These are phyloP conservation scores for Trichoderma guizhouense DNA, from an alignment of 2,329 filamentous ascomycete genomes.

Conservation along the genomic window DNA sequence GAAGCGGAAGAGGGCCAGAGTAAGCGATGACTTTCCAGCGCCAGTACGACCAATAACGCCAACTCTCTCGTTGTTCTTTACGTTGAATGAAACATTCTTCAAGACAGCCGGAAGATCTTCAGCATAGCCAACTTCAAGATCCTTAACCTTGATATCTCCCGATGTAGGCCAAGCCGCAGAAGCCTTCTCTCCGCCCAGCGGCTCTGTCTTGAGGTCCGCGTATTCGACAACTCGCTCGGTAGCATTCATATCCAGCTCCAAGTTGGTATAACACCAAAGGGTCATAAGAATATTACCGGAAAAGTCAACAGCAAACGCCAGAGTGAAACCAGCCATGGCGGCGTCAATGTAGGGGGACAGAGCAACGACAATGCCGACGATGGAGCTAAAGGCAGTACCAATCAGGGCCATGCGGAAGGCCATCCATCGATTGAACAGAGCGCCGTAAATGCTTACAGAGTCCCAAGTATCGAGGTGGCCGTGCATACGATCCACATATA, in stretches of 20 bases:
- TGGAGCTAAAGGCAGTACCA: constrained; percentile 64
- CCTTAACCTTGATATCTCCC: constrained; percentile 68
- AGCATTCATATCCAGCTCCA: constrained; percentile 77
- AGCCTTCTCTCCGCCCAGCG: constrained; percentile 56
- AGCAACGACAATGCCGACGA: constrained; percentile 64
- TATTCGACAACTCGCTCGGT: constrained; percentile 76
- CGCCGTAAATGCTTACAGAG: constrained; percentile 63
- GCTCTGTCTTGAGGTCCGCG: constrained; percentile 63
- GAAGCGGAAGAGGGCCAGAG: constrained; percentile 74
- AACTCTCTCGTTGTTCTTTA: constrained; percentile 65
- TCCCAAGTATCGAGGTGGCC: constrained; percentile 64
- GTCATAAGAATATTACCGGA: constrained; percentile 61
- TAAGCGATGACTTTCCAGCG: constrained; percentile 73
- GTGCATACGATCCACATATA: constrained; percentile 69
- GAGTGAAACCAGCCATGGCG: constrained; percentile 69
- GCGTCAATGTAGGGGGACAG: constrained; percentile 60
- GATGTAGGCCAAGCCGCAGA: constrained; percentile 73
- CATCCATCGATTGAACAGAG: constrained; percentile 75
- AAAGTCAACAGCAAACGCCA: constrained; percentile 71
- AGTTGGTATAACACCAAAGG: constrained; percentile 63
- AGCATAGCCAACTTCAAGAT: constrained; percentile 71
- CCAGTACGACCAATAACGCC: constrained; percentile 78
- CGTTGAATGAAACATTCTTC: constrained; percentile 63
- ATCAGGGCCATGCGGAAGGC: constrained; percentile 67
- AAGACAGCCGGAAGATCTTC: constrained; percentile 67